Base-by-base conservation (phyloP, 192 early-diverging fungal genomes). In the Chytriomyces confervae region DNA sequence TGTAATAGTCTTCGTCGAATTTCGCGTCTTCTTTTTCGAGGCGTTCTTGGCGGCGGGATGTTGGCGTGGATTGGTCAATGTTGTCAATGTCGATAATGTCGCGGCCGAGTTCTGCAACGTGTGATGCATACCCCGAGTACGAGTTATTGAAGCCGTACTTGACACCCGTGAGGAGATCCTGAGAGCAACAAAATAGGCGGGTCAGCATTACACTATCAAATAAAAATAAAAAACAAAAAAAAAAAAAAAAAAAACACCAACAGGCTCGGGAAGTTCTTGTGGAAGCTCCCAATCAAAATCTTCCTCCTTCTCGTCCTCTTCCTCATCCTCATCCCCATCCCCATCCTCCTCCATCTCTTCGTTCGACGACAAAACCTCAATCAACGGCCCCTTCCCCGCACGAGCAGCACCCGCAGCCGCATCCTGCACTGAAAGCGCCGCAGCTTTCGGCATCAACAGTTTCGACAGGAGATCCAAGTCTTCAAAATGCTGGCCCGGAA, bases 1-100 rank as follows among this genome's bases (percentile, higher is more conserved):
- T 91, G 79, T 97, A 99, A 77, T 98, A 88, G 29, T 96, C 96
- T 29, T 92, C 91, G 77, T 98, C 93, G 84, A 99, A 99, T 64
- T 94, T 94, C 20, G 80, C 79, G 57, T 99, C 90, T 72, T 99
- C 96, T 0, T 78, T 78, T 6, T 86, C 83, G 6, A 93, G 79
- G 24, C 96, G 84, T 47, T 89, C 84, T 18, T 86, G 72, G 3
- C 91, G 86, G 16, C 96, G 86, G 0, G 84, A 83, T 5, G 47
- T 62, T 13, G 80, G 71, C 7, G 85, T 88, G 4, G 88, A 91
- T 1, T 62, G 57, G 74, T 87, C 84, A 8, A 91, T 45, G 49
- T 87, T 81, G 51, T 68, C 77, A 29, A 88, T 76, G 61, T 91
- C 87, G 24, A 90, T 63, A 1, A 91, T 76, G 49, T 87, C 89